These are phyloP conservation scores for Chenopodium quinoa DNA, from an alignment of 148 eudicot genomes.

Conservation along the genomic window DNA sequence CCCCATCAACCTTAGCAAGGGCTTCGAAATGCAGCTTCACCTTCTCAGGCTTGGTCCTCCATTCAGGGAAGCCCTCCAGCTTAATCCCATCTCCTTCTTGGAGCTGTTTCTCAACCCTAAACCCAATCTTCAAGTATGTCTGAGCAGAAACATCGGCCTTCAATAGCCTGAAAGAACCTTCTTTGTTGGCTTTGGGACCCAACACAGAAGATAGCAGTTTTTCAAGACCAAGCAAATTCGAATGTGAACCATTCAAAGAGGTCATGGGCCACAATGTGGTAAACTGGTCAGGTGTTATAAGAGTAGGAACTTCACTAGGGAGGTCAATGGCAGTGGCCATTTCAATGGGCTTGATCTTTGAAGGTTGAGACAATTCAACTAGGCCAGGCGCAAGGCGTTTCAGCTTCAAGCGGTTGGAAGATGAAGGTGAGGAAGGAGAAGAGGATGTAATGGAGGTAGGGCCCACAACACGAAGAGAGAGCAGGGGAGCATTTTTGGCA, in stretches of 20 bases:
- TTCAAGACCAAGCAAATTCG: constrained; percentile 77
- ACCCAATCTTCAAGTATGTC: constrained; percentile 80
- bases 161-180: constrained; percentile 78
- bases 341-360: constrained; percentile 34
- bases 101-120: constrained; percentile 72
- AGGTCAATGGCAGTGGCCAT: constrained; percentile 54
- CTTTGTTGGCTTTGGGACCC: constrained; percentile 64
- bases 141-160: constrained; percentile 86
- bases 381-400: constrained; percentile 93
- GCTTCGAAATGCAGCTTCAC: constrained; percentile 91
- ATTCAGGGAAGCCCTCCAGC: constrained; percentile 51
- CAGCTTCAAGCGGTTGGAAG: constrained; percentile 70
- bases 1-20: constrained; percentile 84
- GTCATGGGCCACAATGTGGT: constrained; percentile 76
- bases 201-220: constrained; percentile 58
- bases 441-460: constrained; percentile 89
- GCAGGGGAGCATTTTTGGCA: constrained; percentile 40
- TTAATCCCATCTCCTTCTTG: constrained; percentile 42
- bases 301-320: constrained; percentile 59
- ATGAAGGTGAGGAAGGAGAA: constrained; percentile 55
- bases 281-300: constrained; percentile 65
- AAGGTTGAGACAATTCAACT: constrained; percentile 72
- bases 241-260: constrained; percentile 69
- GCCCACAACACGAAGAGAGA: constrained; percentile 90
- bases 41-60: constrained; percentile 85